phyloP scores from a whole-genome alignment of 495 filamentous ascomycete genomes.

The Aspergillus affinis region DNA sequence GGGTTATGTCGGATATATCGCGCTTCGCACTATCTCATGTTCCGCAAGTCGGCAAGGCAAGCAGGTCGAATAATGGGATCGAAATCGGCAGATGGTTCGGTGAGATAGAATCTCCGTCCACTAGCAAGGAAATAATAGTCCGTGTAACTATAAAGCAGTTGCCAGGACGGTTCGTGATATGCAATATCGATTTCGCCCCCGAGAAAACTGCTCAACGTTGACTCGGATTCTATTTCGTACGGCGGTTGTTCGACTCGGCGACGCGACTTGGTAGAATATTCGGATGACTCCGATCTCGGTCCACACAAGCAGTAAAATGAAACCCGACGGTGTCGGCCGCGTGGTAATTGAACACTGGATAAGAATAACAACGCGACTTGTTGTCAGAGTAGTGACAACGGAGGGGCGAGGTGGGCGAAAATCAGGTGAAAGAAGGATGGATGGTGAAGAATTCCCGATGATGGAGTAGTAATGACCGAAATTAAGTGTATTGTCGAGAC shows the following conservation, averaged over 20 bases:
- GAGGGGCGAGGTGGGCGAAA: conserved; percentile 10
- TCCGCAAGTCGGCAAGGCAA: conserved; percentile 15
- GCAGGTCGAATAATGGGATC: conserved; percentile 4
- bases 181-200: not conserved
- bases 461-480: conserved; percentile 9
- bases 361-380: not conserved
- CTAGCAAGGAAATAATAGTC: not conserved
- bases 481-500: conserved; percentile 13
- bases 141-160: conserved; percentile 2
- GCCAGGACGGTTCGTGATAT: conserved; percentile 1
- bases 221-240: not conserved
- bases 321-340: not conserved
- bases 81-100: not conserved
- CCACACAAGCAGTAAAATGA: not conserved
- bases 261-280: not conserved
- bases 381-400: conserved; percentile 3
- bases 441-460: not conserved
- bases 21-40: conserved; percentile 31
- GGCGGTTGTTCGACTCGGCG: not conserved
- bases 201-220: not conserved
- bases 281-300: not conserved
- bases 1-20: conserved; percentile 1
- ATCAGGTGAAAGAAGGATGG: conserved; percentile 14
- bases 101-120: conserved; percentile 6
- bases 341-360: not conserved